Evolutionary conservation across 192 early-diverging fungal species (phyloP), one percentile per base, ranked within the genome.

Genomic region (Coemansia sp.): DNA sequence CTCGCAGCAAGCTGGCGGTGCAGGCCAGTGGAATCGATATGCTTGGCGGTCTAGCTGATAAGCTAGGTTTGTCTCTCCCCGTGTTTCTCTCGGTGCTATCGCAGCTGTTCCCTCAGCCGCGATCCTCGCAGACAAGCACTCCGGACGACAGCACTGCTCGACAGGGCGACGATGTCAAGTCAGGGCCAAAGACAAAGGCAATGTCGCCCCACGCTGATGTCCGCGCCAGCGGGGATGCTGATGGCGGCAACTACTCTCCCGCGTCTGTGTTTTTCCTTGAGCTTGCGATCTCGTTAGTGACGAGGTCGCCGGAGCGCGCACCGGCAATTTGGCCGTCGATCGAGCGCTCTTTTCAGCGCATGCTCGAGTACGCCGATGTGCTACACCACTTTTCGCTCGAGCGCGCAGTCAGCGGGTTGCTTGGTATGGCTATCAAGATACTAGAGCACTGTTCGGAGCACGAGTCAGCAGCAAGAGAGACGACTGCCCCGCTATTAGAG

Each of bases 401-500:
- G 79, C 82, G 94, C 15, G 88, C 91, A 0, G 93, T 96, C 7
- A 87, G 90, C 7, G 90, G 89, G 8, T 65, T 95, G n/a, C 75
- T 85, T n/a, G 86, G 92, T 3, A 74, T 94, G 66, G 92, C 91
- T 0, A 88, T 91, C 55, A 90, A 87, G 61, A 83, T 89, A 67
- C 68, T 73, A 8, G 71, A 79, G 33, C n/a, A 18, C n/a, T 66
- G 54, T 33, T 20, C 69, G 18, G 38, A 63, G 13, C 57, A 34
- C 11, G 73, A 71, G 9, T 29, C 29, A 27, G 66, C 63, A 27
- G 61, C 59, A 41, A 73, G 59, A 43, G 59, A 71, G 40, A 66
- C 43, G 3, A 27, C 68, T 18, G 60, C 67, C 29, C 40, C n/a
- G 0, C 54, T 71, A n/a, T 18, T 67, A 15, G 75, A 74, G 47